Conservation (phyloP, 495 filamentous ascomycete genomes). For the Clohesyomyces aquaticus region DNA sequence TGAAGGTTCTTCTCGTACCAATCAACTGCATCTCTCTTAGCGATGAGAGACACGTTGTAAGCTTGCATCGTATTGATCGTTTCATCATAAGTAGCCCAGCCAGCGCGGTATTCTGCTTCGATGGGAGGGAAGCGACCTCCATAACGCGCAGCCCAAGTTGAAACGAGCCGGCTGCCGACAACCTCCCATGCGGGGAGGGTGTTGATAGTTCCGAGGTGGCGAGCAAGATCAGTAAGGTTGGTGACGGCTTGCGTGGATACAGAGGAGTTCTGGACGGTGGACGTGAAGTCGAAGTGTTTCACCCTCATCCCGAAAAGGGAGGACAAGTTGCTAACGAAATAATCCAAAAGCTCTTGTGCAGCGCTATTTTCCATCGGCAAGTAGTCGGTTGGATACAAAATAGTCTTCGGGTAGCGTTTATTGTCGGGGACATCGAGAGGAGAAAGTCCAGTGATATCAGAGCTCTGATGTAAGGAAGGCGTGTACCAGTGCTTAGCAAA, state of each 20-base stretch:
- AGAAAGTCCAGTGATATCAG: constrained; percentile 45
- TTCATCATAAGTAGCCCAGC: constrained; percentile 1
- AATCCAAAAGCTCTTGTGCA: constrained; percentile 22
- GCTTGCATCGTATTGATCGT: not conserved
- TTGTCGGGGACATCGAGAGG: constrained; percentile 45
- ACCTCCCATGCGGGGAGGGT: not conserved
- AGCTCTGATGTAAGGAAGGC: constrained; percentile 43
- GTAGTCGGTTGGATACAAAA: constrained; percentile 50
- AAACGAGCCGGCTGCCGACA: not conserved
- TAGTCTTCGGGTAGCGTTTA: constrained; percentile 44
- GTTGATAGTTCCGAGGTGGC: not conserved
- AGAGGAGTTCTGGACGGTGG: not conserved
- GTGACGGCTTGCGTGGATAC: not conserved
- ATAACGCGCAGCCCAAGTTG: not conserved
- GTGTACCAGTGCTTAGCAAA: constrained; percentile 50
- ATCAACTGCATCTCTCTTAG: constrained; percentile 1
- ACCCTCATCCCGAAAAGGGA: not conserved
- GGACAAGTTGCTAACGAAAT: not conserved
- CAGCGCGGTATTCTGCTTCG: not conserved
- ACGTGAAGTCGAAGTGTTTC: constrained; percentile 1
- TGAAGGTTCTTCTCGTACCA: constrained; percentile 45
- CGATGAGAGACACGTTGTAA: not conserved
- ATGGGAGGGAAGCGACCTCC: not conserved
- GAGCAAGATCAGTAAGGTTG: not conserved
- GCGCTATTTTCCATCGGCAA: constrained; percentile 48